Evolutionary conservation across 225 moss, liverwort and hornwort genomes (phyloP).

Genomic region (Bryoerythrophyllum caledonicum): DNA sequence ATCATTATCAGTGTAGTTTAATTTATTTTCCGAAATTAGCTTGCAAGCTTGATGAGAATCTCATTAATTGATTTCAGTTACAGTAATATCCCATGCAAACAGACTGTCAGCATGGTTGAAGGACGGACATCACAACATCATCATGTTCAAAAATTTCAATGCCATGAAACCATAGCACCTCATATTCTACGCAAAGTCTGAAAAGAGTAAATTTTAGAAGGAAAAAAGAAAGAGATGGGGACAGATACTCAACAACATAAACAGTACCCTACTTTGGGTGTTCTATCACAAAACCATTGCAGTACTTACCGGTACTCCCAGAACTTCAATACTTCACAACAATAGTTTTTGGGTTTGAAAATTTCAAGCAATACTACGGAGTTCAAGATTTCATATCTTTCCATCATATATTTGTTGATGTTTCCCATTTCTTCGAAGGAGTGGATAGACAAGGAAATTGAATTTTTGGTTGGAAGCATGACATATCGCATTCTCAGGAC

Average conservation of each 20-base stretch:
- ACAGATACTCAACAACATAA: background rate
- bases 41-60: background rate
- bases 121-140: background rate
- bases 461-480: no score
- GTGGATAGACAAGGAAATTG: no score
- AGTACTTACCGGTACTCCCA: background rate
- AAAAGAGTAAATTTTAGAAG: background rate
- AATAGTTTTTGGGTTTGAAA: background rate
- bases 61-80: background rate
- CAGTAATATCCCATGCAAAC: background rate
- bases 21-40: no score
- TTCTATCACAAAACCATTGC: no score
- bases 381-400: background rate
- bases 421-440: background rate
- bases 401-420: background rate
- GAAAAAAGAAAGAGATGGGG: background rate
- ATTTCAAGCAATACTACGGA: background rate
- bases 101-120: background rate
- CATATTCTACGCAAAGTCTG: background rate
- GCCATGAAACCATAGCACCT: background rate
- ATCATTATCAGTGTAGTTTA: no score
- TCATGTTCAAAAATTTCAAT: background rate
- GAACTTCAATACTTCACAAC: background rate
- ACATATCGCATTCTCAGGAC: no score
- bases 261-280: background rate